These are phyloP conservation scores for Purpureocillium lavendulum DNA, from an alignment of 2,329 filamentous ascomycete species.

Conservation along the genomic window DNA sequence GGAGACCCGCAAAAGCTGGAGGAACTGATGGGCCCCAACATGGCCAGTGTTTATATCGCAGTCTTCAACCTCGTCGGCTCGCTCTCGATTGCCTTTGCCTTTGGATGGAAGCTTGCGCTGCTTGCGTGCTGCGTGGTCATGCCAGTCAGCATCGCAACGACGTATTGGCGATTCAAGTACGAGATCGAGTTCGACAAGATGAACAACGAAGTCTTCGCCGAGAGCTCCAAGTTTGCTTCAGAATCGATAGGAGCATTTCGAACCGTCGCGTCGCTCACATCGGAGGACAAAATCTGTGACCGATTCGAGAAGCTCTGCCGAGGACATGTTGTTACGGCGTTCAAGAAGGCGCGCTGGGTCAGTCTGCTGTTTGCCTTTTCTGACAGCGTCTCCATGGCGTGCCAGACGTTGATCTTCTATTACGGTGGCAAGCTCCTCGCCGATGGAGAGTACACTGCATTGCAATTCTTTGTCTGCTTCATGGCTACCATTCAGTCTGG, in stretches of 20 bases:
- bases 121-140: constrained; percentile 55
- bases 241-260: constrained; percentile 68
- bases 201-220: constrained; percentile 59
- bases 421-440: constrained; percentile 55
- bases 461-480: constrained; percentile 49
- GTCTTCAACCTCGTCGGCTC: constrained; percentile 58
- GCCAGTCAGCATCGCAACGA: constrained; percentile 37
- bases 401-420: constrained; percentile 58
- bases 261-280: constrained; percentile 61
- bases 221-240: constrained; percentile 66
- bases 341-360: constrained; percentile 50
- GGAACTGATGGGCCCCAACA: constrained; percentile 54
- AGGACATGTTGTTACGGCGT: constrained; percentile 50
- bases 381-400: constrained; percentile 55
- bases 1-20: constrained; percentile 52
- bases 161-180: constrained; percentile 44
- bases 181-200: constrained; percentile 62
- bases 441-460: constrained; percentile 35
- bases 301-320: constrained; percentile 53
- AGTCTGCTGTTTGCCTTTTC: constrained; percentile 61
- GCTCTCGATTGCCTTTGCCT: constrained; percentile 58
- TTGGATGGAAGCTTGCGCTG: constrained; percentile 69
- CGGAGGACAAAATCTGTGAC: constrained; percentile 56
- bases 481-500: constrained; percentile 60
- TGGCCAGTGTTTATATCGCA: constrained; percentile 54